Percentiles rank a stretch among this genome's conserved stretches.
These are phyloP conservation scores for Trypanosoma congolense DNA, from an alignment of 208 protist genomes.

Conservation along the genomic window DNA sequence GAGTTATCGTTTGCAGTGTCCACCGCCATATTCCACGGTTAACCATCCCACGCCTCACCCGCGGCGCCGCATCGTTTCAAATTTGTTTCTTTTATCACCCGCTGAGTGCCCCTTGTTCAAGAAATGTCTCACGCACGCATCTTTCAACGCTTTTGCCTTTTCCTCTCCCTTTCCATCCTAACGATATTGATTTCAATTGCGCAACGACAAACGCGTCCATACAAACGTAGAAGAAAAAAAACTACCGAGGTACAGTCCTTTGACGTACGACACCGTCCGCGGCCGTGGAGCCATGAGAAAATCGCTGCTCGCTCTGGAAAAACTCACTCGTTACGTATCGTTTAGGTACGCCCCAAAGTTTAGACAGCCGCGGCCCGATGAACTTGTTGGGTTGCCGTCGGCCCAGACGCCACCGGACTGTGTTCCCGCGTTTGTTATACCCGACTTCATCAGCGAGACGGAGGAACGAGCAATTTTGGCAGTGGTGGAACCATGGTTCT, in stretches of 20 bases:
- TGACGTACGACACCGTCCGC: too few species aligned
- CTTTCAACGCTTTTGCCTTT: too few species aligned
- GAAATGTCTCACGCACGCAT: too few species aligned
- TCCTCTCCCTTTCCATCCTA: too few species aligned
- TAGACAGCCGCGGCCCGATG: conserved; percentile 46
- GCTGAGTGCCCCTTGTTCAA: too few species aligned
- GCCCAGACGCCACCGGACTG: conserved; percentile 58
- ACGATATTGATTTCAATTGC: too few species aligned
- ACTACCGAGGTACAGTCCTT: too few species aligned
- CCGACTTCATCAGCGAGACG: conserved; percentile 57
- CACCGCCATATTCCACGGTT: conserved; percentile 60
- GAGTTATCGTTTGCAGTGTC: conserved; percentile 53
- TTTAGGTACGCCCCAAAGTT: conserved; percentile 67
- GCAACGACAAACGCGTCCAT: too few species aligned
- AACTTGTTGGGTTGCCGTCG: conserved; percentile 64
- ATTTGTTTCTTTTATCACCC: too few species aligned
- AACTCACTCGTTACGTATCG: conserved; percentile 41
- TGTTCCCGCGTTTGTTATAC: conserved; percentile 71
- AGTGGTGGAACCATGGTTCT: conserved; percentile 65
- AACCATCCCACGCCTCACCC: conserved; percentile 11
- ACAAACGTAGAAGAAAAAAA: too few species aligned
- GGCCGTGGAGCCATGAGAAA: conserved; percentile 6
- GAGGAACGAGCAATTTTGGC: conserved; percentile 62
- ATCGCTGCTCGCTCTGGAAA: background rate
- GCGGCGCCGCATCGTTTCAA: conserved; percentile 6